phyloP scores from a whole-genome alignment of 495 filamentous ascomycete species.

The Lindgomyces ingoldianus region DNA sequence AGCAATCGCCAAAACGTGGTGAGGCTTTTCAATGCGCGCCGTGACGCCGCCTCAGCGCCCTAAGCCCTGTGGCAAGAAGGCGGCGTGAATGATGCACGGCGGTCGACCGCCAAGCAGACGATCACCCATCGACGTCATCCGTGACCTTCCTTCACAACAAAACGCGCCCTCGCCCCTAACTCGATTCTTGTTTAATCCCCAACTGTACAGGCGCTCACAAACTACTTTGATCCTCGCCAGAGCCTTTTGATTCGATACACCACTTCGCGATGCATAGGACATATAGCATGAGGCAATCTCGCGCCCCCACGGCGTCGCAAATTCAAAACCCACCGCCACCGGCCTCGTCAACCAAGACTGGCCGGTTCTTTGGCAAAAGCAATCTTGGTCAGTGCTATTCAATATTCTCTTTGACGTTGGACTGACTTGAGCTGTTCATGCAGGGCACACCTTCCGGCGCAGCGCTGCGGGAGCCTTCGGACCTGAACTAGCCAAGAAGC shows the following conservation, averaged over 20 bases:
- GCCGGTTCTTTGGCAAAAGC: slow-evolving; percentile 80
- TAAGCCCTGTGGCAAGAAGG: too few relatives aligned
- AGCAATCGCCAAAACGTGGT: too few relatives aligned
- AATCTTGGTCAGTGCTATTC: slow-evolving; percentile 71
- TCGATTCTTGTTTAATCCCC: too few relatives aligned
- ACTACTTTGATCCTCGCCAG: too few relatives aligned
- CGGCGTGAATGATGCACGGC: neutral
- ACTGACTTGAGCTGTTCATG: slow-evolving; percentile 17
- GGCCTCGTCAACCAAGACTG: slow-evolving; percentile 83
- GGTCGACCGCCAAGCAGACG: neutral
- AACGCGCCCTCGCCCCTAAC: neutral
- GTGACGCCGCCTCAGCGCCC: too few relatives aligned
- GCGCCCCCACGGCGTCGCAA: slow-evolving; percentile 88
- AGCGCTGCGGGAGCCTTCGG: slow-evolving; percentile 91
- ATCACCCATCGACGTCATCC: neutral
- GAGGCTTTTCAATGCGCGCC: too few relatives aligned
- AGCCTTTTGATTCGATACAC: neutral
- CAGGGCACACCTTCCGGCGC: slow-evolving; percentile 93
- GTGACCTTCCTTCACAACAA: neutral
- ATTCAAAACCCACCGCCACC: slow-evolving; percentile 92
- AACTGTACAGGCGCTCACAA: too few relatives aligned
- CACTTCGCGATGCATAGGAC: slow-evolving; percentile 81
- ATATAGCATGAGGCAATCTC: slow-evolving; percentile 79
- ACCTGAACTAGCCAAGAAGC: slow-evolving; percentile 94
- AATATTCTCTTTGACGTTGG: neutral